Evolutionary conservation across 768 basidiomycete genomes (phyloP).

Genomic region (Mycena rebaudengoi): DNA sequence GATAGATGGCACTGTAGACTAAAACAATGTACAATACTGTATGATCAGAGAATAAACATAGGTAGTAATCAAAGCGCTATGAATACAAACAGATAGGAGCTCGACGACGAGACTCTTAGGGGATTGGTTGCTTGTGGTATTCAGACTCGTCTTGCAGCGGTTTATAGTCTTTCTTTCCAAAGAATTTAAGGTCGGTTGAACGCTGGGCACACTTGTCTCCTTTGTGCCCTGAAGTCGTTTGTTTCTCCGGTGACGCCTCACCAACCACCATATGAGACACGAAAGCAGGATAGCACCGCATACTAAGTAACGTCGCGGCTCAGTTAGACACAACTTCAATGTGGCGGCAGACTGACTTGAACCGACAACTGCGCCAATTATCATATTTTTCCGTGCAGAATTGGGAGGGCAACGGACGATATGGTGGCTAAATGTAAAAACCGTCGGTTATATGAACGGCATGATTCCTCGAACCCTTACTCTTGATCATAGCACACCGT

Average conservation of each 20-base stretch:
- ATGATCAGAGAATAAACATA: background rate
- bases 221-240: background rate
- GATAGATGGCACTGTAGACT: background rate
- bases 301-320: background rate
- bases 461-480: background rate
- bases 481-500: slow-evolving; percentile 15
- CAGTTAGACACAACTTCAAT: background rate
- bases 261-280: background rate
- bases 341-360: background rate
- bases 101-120: no score
- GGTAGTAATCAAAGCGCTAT: background rate
- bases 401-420: slow-evolving; percentile 7
- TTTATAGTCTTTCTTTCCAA: slow-evolving; percentile 13
- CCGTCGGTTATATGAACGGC: background rate
- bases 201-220: background rate
- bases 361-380: slow-evolving; percentile 15
- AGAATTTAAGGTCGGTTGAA: no score
- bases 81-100: slow-evolving; percentile 1
- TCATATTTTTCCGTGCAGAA: slow-evolving; percentile 3
- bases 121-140: background rate
- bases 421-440: background rate
- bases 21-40: background rate
- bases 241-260: background rate
- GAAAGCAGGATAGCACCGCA: slow-evolving; percentile 6
- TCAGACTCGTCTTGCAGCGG: slow-evolving; percentile 1